Percentiles rank a stretch among this genome's conserved stretches.
Conservation (phyloP, 352 stramenopile species). For the Elongisporangium anandrum region DNA sequence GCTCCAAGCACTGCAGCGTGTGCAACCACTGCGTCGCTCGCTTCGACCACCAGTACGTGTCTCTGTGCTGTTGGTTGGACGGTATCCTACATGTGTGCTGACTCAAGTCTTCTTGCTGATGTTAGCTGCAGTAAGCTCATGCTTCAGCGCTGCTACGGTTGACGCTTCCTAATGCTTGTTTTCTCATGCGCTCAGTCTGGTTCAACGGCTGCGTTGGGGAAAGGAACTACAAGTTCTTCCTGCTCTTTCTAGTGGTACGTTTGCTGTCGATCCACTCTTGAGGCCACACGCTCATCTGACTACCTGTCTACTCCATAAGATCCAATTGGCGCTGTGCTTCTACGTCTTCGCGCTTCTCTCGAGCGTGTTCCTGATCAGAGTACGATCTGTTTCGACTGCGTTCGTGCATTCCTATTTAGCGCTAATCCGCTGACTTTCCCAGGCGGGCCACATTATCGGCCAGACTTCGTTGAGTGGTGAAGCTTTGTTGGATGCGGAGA, state of each 20-base stretch:
- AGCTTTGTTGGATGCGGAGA: slow-evolving; percentile 9
- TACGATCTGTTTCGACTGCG: slow-evolving; percentile 7
- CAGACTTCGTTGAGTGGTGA: background rate
- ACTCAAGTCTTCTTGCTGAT: background rate
- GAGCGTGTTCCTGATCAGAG: slow-evolving; percentile 54
- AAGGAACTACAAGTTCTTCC: slow-evolving; percentile 78
- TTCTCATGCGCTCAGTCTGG: slow-evolving; percentile 36
- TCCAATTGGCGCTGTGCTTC: slow-evolving; percentile 39
- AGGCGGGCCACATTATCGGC: background rate
- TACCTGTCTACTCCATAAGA: slow-evolving; percentile 10
- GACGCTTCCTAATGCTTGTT: background rate
- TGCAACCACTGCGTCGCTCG: slow-evolving; percentile 85
- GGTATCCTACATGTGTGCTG: no score
- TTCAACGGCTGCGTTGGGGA: slow-evolving; percentile 83
- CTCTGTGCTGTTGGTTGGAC: no score
- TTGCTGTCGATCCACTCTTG: background rate
- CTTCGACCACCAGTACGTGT: slow-evolving; percentile 89
- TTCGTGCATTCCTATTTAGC: background rate
- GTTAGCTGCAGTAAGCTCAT: slow-evolving; percentile 6
- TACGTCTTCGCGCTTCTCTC: slow-evolving; percentile 45
- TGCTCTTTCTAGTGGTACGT: slow-evolving; percentile 47
- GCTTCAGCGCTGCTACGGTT: background rate
- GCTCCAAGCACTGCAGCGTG: slow-evolving; percentile 88
- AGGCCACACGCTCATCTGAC: background rate
- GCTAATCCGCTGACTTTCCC: background rate